phyloP scores from a whole-genome alignment of 345 rosid genomes.

The Gossypium turneri region DNA sequence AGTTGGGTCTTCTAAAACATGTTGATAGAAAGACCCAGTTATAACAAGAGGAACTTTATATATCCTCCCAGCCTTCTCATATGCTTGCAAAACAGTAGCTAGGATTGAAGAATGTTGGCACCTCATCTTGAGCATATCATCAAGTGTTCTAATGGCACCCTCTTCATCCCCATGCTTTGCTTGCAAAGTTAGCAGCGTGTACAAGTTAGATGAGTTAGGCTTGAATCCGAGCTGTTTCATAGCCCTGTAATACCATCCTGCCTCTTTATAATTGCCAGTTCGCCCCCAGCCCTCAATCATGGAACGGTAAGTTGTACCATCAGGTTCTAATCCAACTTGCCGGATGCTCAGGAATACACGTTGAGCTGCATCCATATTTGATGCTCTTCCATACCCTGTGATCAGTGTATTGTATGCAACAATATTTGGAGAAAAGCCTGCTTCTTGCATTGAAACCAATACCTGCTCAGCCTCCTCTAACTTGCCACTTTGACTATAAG shows the following conservation, averaged over 20 bases:
- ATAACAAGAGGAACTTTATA: slow-evolving; percentile 57
- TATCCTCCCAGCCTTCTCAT: slow-evolving; percentile 64
- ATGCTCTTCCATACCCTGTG: slow-evolving; percentile 77
- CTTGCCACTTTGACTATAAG: slow-evolving; percentile 79
- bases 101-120: slow-evolving; percentile 71
- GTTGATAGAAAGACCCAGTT: slow-evolving; percentile 56
- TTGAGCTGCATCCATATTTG: slow-evolving; percentile 68
- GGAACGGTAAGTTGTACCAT: slow-evolving; percentile 80
- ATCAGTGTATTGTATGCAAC: slow-evolving; percentile 75
- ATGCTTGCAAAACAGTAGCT: slow-evolving; percentile 63
- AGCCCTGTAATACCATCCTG: slow-evolving; percentile 52
- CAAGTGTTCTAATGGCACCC: slow-evolving; percentile 54
- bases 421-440: slow-evolving; percentile 50
- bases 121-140: slow-evolving; percentile 67
- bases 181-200: slow-evolving; percentile 69
- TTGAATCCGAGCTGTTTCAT: slow-evolving; percentile 59
- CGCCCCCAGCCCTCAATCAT: slow-evolving; percentile 99
- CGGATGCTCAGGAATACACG: slow-evolving; percentile 37
- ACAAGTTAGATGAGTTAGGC: slow-evolving; percentile 79
- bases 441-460: slow-evolving; percentile 51
- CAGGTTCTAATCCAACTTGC: slow-evolving; percentile 58
- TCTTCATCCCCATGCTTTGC: slow-evolving; percentile 63
- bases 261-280: slow-evolving; percentile 43
- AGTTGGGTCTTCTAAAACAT: slow-evolving; percentile 59
- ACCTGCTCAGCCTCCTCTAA: slow-evolving; percentile 63